Percentiles rank a stretch among this genome's conserved stretches.
Evolutionary conservation across 2,329 filamentous ascomycete genomes (phyloP).

Genomic region (Calonectria pteridis): DNA sequence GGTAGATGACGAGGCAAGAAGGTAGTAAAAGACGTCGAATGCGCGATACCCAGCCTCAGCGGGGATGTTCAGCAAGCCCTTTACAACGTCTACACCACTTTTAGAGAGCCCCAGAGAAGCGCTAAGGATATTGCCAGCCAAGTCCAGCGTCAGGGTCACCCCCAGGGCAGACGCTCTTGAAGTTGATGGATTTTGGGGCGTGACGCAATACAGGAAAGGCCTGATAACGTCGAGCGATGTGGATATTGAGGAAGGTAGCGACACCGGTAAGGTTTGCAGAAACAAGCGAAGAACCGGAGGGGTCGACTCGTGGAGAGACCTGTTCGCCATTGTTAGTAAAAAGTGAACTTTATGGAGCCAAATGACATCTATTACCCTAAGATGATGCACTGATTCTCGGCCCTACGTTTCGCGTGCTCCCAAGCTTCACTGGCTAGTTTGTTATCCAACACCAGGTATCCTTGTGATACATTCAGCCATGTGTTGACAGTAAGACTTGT

Average conservation of each 20-base stretch:
- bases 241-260: slow-evolving; percentile 80
- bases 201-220: slow-evolving; percentile 89
- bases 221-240: slow-evolving; percentile 84
- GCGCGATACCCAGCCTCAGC: slow-evolving; percentile 85
- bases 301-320: slow-evolving; percentile 88
- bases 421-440: slow-evolving; percentile 87
- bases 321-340: slow-evolving; percentile 51
- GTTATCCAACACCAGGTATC: slow-evolving; percentile 80
- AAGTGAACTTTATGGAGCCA: neutral
- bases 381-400: slow-evolving; percentile 94
- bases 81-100: slow-evolving; percentile 86
- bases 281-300: slow-evolving; percentile 89
- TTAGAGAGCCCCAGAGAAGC: slow-evolving; percentile 84
- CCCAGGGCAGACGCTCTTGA: slow-evolving; percentile 84
- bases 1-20: slow-evolving; percentile 89
- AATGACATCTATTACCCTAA: slow-evolving; percentile 70
- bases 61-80: slow-evolving; percentile 86
- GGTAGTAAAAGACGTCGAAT: slow-evolving; percentile 98
- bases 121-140: slow-evolving; percentile 82
- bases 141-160: slow-evolving; percentile 83
- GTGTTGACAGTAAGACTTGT: slow-evolving; percentile 95
- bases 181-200: slow-evolving; percentile 86
- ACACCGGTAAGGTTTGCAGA: slow-evolving; percentile 82
- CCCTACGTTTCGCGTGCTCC: slow-evolving; percentile 94
- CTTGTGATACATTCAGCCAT: slow-evolving; percentile 85